Evolutionary conservation across 2,329 filamentous ascomycete species (phyloP), one percentile per base, ranked within the genome.

Genomic region (Amesomyces nigricolor): DNA sequence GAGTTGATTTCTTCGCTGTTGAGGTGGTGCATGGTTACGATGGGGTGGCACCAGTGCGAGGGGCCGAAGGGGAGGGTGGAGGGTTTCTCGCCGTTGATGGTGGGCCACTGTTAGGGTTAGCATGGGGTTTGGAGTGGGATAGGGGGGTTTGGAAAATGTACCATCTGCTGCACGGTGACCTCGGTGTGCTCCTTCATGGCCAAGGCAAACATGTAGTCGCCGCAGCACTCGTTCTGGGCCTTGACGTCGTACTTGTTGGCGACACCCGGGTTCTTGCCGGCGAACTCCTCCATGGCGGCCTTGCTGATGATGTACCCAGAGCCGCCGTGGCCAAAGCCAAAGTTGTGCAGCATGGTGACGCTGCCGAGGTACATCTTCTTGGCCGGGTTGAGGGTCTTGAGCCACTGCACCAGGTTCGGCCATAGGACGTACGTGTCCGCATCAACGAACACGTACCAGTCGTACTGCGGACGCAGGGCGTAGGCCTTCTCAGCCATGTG

Each of bases 361-460:
- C 77, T 78, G 11, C 80, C 80, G 11, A 82, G 65, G 60, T 81
- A 82, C 38, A 73, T 68, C 43, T 71, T 70, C 51, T 75, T 69
- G 2, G 58, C 62, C 1, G 74, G 69, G 58, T 80, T 69, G 14
- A 81, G 64, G 29, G 61, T 67, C 40, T 66, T 62, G 43, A 83
- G 67, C 75, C 77, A 82, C 38, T 73, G 67, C 32, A 76, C 68
- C 22, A 83, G 63, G 51, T 77, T 81, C 13, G 74, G 69, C 75
- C 78, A 80, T 40, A 80, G 68, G 10, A 82, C 72, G 61, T 82
- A 83, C 8, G 78, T 80, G 64, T 83, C 80, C 48, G 78, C 78
- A 51, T 83, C 80, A 58, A 83, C 72, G 59, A 80, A 83, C 13
- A 84, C 65, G 62, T 81, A 84, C 80, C 81, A 84, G 60, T 82